phyloP scores from a whole-genome alignment of 495 filamentous ascomycete species.

The Paragyromitra xinjiangensis region DNA sequence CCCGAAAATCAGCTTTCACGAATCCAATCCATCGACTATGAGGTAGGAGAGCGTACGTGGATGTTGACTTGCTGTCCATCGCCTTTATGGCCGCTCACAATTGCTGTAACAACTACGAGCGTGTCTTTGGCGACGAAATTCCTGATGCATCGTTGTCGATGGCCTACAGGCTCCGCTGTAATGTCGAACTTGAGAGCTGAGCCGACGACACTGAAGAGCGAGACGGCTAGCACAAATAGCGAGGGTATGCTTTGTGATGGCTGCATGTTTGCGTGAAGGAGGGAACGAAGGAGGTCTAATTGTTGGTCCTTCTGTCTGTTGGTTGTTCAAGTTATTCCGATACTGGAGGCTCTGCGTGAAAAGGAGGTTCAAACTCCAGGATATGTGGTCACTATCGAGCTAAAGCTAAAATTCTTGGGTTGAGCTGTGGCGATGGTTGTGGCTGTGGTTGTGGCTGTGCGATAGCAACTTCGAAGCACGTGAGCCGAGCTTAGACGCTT shows the following conservation, averaged over 20 bases:
- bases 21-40: constrained; percentile 13
- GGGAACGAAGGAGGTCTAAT: constrained; percentile 14
- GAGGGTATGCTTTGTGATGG: constrained; percentile 46
- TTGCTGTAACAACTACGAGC: constrained; percentile 97
- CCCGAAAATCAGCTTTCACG: constrained; percentile 30
- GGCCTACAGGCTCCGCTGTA: constrained; percentile 69
- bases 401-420: constrained; percentile 29
- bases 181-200: constrained; percentile 94
- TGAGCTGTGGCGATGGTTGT: constrained; percentile 19
- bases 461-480: constrained; percentile 1
- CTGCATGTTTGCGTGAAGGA: constrained; percentile 31
- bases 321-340: constrained; percentile 36
- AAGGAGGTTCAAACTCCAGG: constrained; percentile 49
- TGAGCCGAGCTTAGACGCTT: constrained; percentile 13
- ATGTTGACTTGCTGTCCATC: constrained; percentile 95
- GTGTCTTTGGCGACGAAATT: constrained; percentile 95
- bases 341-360: constrained; percentile 42
- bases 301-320: constrained; percentile 23
- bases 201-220: constrained; percentile 68
- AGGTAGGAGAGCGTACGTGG: constrained; percentile 73
- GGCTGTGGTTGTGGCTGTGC: constrained; percentile 18
- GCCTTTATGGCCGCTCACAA: constrained; percentile 80
- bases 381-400: constrained; percentile 48
- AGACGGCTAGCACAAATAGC: constrained; percentile 45
- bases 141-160: constrained; percentile 84